phyloP scores from a whole-genome alignment of 23 red algal species.

The Pyropia yezoensis region DNA sequence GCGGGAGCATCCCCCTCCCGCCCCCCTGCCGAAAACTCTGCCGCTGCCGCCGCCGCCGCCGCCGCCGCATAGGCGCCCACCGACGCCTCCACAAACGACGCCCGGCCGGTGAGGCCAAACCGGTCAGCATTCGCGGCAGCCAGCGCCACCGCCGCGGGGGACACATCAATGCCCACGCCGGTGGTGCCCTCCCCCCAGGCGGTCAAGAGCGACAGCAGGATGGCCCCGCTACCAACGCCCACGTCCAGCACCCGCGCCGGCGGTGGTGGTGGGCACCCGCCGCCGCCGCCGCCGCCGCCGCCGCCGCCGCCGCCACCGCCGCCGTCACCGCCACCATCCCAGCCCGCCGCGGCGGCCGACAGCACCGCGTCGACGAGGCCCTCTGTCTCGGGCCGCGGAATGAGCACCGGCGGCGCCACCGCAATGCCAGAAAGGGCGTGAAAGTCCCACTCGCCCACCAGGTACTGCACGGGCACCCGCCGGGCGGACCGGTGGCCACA shows the following conservation, averaged over 20 bases:
- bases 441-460: slow-evolving; percentile 93
- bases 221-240: slow-evolving; percentile 84
- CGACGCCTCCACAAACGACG: slow-evolving; percentile 7
- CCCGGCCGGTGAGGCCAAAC: slow-evolving; percentile 5
- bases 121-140: slow-evolving; percentile 19
- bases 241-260: slow-evolving; percentile 49
- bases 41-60: neutral
- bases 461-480: slow-evolving; percentile 78
- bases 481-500: slow-evolving; percentile 1
- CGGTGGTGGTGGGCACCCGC: neutral
- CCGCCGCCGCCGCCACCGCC: neutral
- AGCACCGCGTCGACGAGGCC: slow-evolving; percentile 71
- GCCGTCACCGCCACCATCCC: neutral
- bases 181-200: neutral
- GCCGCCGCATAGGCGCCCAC: neutral
- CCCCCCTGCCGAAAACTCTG: neutral
- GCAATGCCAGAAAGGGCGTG: slow-evolving; percentile 32
- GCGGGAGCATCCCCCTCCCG: too few relatives aligned
- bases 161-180: slow-evolving; percentile 54
- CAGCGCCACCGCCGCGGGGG: slow-evolving; percentile 20
- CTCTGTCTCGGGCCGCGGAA: slow-evolving; percentile 93
- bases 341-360: neutral
- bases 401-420: slow-evolving; percentile 64
- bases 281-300: too few relatives aligned
- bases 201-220: slow-evolving; percentile 51